These are phyloP conservation scores for Daldinia sp. DNA, from an alignment of 2,329 filamentous ascomycete species.

Conservation along the genomic window DNA sequence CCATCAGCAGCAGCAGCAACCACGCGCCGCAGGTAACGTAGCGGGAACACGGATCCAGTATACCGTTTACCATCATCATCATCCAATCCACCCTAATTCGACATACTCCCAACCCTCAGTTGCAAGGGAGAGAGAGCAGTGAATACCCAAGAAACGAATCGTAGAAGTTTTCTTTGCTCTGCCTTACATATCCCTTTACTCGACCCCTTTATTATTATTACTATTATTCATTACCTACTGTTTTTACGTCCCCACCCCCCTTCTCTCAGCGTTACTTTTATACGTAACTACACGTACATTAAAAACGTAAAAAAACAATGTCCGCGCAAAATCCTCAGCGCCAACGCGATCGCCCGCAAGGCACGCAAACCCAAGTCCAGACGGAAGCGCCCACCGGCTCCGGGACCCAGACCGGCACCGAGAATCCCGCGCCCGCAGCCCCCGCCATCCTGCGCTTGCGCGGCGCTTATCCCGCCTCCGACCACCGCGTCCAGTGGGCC, in stretches of 20 bases:
- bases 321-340: conserved; percentile 32
- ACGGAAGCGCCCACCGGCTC: conserved; percentile 52
- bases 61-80: conserved; percentile 7
- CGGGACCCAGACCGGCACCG: conserved; percentile 46
- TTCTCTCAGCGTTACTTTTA: neutral
- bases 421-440: conserved; percentile 32
- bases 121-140: conserved; percentile 11
- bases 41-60: conserved; percentile 9
- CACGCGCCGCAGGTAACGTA: conserved; percentile 10
- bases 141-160: conserved; percentile 4
- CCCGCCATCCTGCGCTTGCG: conserved; percentile 64
- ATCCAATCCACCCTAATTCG: neutral
- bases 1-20: neutral
- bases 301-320: conserved; percentile 30
- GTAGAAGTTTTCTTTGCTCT: conserved; percentile 4
- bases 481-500: conserved; percentile 86
- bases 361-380: conserved; percentile 48
- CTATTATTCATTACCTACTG: neutral
- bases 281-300: neutral
- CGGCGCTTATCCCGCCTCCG: conserved; percentile 60
- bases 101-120: conserved; percentile 6
- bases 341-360: conserved; percentile 45
- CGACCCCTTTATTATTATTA: neutral
- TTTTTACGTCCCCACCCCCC: neutral
- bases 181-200: conserved; percentile 1